Conservation (phyloP, 2,329 filamentous ascomycete genomes). For the Fusarium sp. region DNA sequence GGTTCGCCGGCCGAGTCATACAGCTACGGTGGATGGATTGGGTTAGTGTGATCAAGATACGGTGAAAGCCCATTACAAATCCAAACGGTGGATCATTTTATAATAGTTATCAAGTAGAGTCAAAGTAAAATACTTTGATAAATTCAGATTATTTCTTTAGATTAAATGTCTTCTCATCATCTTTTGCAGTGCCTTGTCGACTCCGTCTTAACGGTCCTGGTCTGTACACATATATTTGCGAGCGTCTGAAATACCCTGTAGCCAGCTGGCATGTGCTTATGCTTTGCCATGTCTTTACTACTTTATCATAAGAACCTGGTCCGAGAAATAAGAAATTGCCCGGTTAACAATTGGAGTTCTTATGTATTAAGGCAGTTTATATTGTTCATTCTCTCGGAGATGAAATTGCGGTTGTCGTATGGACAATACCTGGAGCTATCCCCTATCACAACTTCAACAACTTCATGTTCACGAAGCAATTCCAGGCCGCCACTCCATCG, state of each 20-base stretch:
- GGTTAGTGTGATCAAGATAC: conserved; percentile 17
- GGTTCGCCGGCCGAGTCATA: conserved; percentile 38
- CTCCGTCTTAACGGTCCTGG: neutral
- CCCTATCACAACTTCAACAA: too few species aligned
- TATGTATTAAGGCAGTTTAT: too few species aligned
- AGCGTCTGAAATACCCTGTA: neutral
- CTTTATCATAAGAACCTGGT: neutral
- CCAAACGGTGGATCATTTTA: neutral
- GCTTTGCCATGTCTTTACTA: neutral
- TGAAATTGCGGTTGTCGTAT: too few species aligned
- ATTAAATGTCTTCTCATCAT: neutral
- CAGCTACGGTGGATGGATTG: conserved; percentile 16
- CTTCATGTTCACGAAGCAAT: too few species aligned
- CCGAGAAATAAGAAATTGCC: neutral
- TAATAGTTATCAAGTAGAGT: neutral
- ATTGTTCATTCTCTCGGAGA: too few species aligned
- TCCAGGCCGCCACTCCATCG: too few species aligned
- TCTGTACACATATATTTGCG: neutral
- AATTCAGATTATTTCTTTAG: neutral
- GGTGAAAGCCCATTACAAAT: conserved; percentile 7
- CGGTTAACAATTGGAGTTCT: too few species aligned
- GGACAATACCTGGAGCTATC: too few species aligned
- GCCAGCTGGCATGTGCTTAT: neutral
- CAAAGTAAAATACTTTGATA: neutral
- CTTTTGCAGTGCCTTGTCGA: neutral